Evolutionary conservation across 2,329 filamentous ascomycete genomes (phyloP).

Genomic region (Beauveria pseudobassiana): DNA sequence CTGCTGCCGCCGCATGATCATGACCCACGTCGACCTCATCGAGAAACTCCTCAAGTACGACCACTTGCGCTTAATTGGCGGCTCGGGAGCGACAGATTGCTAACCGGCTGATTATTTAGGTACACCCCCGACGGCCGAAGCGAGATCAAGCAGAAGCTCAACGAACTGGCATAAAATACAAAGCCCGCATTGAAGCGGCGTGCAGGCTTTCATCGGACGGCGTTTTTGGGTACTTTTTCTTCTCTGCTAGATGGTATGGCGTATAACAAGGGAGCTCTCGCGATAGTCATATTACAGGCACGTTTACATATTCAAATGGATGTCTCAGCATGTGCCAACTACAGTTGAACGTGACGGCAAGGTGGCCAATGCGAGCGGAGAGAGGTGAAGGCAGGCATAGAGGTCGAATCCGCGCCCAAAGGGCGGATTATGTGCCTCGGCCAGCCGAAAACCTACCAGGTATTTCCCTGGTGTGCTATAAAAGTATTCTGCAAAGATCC

Average conservation of each 20-base stretch:
- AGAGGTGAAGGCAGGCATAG: neutral
- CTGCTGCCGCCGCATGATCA: slow-evolving; percentile 98
- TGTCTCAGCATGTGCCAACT: neutral
- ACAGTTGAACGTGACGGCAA: neutral
- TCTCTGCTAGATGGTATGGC: slow-evolving; percentile 6
- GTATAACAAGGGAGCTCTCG: slow-evolving; percentile 3
- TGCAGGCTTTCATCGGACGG: slow-evolving; percentile 9
- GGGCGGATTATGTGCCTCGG: neutral
- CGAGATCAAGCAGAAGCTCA: slow-evolving; percentile 13
- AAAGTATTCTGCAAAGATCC: neutral
- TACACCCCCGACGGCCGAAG: slow-evolving; percentile 53
- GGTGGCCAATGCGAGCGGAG: neutral
- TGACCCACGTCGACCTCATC: slow-evolving; percentile 98
- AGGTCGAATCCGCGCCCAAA: neutral
- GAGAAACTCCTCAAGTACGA: slow-evolving; percentile 92
- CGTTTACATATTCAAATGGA: neutral
- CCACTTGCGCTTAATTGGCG: neutral
- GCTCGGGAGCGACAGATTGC: neutral
- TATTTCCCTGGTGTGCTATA: neutral
- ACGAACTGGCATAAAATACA: slow-evolving; percentile 12
- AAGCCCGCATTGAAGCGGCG: neutral
- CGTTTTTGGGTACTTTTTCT: slow-evolving; percentile 7
- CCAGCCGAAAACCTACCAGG: neutral
- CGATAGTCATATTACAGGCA: slow-evolving; percentile 1
- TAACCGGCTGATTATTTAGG: slow-evolving; percentile 26